These are phyloP conservation scores for Fraxinus latifolia DNA, from an alignment of 305 asterid genomes.

Conservation along the genomic window DNA sequence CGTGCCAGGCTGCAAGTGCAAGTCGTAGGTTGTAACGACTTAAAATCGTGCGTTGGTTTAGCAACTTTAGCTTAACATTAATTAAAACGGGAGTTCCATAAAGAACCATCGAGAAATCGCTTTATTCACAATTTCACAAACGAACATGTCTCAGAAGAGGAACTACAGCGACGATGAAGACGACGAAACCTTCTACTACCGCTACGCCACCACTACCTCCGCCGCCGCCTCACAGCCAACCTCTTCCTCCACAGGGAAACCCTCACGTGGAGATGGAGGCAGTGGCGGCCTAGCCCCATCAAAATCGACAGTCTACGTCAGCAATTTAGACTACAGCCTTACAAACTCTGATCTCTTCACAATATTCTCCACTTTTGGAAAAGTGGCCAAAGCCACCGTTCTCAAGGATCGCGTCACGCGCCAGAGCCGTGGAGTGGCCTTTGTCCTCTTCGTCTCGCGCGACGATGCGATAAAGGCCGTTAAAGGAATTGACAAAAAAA, in stretches of 20 bases:
- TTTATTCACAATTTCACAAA: background rate
- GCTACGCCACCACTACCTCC: conserved; percentile 52
- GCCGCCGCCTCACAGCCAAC: conserved; percentile 30
- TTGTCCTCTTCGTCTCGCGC: conserved; percentile 69
- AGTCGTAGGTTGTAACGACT: background rate
- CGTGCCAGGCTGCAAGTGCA: background rate
- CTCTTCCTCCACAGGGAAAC: conserved; percentile 34
- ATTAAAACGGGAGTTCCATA: background rate
- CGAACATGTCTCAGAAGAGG: conserved; percentile 44
- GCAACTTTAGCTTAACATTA: too few species aligned
- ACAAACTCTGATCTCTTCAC: conserved; percentile 90
- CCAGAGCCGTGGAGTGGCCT: conserved; percentile 85
- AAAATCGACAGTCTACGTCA: conserved; percentile 81
- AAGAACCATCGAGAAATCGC: background rate
- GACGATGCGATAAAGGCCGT: conserved; percentile 78
- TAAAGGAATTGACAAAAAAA: conserved; percentile 62
- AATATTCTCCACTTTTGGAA: conserved; percentile 92
- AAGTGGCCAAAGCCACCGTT: conserved; percentile 89
- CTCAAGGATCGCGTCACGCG: conserved; percentile 79
- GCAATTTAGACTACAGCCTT: conserved; percentile 80
- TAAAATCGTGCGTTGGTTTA: background rate
- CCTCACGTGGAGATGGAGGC: conserved; percentile 50
- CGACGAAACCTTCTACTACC: conserved; percentile 73
- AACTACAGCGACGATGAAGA: conserved; percentile 53
- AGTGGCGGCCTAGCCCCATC: conserved; percentile 90